Evolutionary conservation across 495 filamentous ascomycete genomes (phyloP).

Genomic region (Pyrenopolyporus hunteri): DNA sequence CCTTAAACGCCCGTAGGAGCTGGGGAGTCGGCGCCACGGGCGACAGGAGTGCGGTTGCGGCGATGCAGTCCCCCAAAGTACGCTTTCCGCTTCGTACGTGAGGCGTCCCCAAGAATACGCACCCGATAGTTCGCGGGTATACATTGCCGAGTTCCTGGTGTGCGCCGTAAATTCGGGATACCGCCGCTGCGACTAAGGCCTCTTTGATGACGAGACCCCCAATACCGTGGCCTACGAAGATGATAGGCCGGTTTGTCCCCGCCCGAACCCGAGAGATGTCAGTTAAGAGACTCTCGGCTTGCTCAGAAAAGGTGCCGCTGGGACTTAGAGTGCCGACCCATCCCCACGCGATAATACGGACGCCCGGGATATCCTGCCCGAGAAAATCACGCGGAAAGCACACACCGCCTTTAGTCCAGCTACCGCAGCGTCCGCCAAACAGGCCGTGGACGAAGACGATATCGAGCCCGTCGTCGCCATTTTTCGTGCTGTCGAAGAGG

Average conservation of each 20-base stretch:
- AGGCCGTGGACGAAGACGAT: constrained; percentile 47
- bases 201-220: constrained; percentile 48
- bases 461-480: constrained; percentile 38
- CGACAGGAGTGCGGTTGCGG: constrained; percentile 35
- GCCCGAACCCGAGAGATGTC: constrained; percentile 35
- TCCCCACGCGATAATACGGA: constrained; percentile 43
- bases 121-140: constrained; percentile 43
- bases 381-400: constrained; percentile 46
- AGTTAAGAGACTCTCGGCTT: constrained; percentile 36
- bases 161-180: constrained; percentile 42
- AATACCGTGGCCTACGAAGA: constrained; percentile 48
- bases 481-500: constrained; percentile 33
- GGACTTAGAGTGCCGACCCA: constrained; percentile 29
- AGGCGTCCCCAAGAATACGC: constrained; percentile 50
- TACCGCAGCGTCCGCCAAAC: constrained; percentile 36
- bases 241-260: constrained; percentile 42
- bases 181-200: constrained; percentile 41
- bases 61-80: constrained; percentile 40
- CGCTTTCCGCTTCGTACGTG: constrained; percentile 43
- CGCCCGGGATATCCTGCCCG: constrained; percentile 34
- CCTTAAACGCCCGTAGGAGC: constrained; percentile 31
- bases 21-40: constrained; percentile 25
- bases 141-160: constrained; percentile 43
- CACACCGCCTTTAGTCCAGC: constrained; percentile 41
- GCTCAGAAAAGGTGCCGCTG: constrained; percentile 37